phyloP scores from a whole-genome alignment of 1,139 yeast genomes.

The Saccharomyces pastorianus region DNA sequence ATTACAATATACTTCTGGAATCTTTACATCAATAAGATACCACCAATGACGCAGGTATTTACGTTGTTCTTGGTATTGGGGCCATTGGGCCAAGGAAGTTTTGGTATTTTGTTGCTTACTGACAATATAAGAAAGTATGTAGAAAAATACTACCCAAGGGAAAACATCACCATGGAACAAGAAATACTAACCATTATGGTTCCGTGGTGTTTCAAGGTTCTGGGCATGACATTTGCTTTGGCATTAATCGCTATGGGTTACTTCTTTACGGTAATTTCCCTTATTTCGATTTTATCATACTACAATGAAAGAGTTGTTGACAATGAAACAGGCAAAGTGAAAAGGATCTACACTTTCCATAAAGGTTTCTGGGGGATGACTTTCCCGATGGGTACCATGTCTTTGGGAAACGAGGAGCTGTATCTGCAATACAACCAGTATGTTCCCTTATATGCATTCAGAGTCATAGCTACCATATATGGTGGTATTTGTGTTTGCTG shows the following conservation, averaged over 20 bases:
- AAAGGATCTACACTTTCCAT: conserved; percentile 38
- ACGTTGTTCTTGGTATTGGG: conserved; percentile 58
- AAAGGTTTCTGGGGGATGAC: conserved; percentile 80
- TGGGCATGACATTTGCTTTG: conserved; percentile 36
- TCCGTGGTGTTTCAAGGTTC: conserved; percentile 27
- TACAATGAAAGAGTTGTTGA: conserved; percentile 7
- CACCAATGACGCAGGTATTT: conserved; percentile 41
- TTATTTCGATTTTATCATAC: conserved; percentile 38
- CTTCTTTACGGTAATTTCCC: conserved; percentile 52
- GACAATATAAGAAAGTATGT: conserved; percentile 30
- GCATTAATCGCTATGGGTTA: conserved; percentile 56
- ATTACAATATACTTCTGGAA: conserved; percentile 52
- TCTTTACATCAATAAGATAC: conserved; percentile 51
- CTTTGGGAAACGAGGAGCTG: conserved; percentile 49
- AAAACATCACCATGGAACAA: conserved; percentile 4
- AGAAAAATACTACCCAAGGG: conserved; percentile 14
- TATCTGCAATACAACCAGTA: conserved; percentile 36
- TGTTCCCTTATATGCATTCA: conserved; percentile 38
- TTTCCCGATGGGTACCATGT: conserved; percentile 84
- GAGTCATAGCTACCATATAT: conserved; percentile 55
- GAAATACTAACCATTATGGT: conserved; percentile 13
- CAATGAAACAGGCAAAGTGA: conserved; percentile 2
- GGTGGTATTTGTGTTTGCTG: conserved; percentile 34
- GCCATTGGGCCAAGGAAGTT: conserved; percentile 76
- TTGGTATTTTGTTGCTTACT: conserved; percentile 55